phyloP scores from a whole-genome alignment of 2,329 filamentous ascomycete species.

The Trichoderma breve region DNA sequence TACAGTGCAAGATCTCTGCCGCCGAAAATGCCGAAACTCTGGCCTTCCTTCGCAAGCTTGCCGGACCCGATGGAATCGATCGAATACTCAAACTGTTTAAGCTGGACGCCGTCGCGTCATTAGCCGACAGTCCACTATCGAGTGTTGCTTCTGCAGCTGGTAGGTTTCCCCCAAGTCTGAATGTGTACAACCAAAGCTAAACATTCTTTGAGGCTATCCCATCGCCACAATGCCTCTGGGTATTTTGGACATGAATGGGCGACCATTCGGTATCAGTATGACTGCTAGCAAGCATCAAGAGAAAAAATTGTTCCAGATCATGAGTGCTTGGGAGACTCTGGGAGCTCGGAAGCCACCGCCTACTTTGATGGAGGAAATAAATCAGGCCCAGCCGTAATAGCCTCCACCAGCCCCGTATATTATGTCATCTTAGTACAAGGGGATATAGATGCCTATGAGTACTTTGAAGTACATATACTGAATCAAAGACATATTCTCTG shows the following conservation, averaged over 20 bases:
- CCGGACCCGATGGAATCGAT: background rate
- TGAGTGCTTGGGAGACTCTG: background rate
- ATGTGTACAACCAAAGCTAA: background rate
- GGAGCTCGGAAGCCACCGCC: background rate
- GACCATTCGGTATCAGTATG: background rate
- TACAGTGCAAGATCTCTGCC: background rate
- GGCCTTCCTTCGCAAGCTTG: background rate
- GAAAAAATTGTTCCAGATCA: background rate
- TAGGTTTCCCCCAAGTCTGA: background rate
- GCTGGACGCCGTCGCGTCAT: background rate
- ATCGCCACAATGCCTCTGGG: background rate
- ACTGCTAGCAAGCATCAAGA: background rate
- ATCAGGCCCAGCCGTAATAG: background rate
- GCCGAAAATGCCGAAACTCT: background rate
- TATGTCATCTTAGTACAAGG: no score
- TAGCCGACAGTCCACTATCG: background rate
- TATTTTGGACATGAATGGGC: background rate
- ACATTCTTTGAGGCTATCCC: background rate
- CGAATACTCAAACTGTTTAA: background rate
- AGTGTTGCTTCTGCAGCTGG: background rate
- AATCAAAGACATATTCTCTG: no score
- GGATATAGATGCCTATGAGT: background rate
- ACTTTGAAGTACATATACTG: background rate
- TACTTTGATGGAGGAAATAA: background rate
- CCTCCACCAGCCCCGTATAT: no score